phyloP scores from a whole-genome alignment of 305 asterid species.

The Fraxinus latifolia region DNA sequence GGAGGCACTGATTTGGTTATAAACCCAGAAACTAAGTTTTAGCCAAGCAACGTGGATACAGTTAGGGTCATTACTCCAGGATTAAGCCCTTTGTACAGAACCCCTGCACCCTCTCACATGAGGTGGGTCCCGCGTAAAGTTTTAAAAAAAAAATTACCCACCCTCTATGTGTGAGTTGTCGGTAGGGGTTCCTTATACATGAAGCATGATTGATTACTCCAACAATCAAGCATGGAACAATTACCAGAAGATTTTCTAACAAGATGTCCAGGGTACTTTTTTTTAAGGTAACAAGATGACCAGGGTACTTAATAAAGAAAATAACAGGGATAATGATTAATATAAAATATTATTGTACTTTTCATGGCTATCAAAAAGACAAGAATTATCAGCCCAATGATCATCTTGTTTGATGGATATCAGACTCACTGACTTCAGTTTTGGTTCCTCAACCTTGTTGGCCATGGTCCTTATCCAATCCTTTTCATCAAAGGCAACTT shows the following conservation, averaged over 20 bases:
- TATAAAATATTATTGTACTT: conserved; percentile 21
- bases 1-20: not conserved
- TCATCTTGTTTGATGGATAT: not conserved
- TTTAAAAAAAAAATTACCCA: too few species aligned
- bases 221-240: conserved; percentile 11
- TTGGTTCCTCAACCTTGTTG: conserved; percentile 6
- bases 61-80: not conserved
- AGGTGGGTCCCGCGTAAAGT: too few species aligned
- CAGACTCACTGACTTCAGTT: not conserved
- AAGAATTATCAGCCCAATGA: conserved; percentile 7
- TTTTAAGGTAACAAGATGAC: not conserved
- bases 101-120: too few species aligned
- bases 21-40: not conserved
- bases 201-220: not conserved
- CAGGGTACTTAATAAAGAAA: not conserved
- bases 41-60: not conserved
- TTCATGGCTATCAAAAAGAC: not conserved
- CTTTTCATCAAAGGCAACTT: conserved; percentile 12
- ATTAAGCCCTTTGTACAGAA: too few species aligned
- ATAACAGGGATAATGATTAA: not conserved
- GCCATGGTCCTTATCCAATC: conserved; percentile 13
- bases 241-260: not conserved
- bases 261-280: not conserved
- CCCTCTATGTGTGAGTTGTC: too few species aligned
- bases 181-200: too few species aligned